Base-by-base conservation (phyloP, 305 asterid species). In the Petunia hybrid region DNA sequence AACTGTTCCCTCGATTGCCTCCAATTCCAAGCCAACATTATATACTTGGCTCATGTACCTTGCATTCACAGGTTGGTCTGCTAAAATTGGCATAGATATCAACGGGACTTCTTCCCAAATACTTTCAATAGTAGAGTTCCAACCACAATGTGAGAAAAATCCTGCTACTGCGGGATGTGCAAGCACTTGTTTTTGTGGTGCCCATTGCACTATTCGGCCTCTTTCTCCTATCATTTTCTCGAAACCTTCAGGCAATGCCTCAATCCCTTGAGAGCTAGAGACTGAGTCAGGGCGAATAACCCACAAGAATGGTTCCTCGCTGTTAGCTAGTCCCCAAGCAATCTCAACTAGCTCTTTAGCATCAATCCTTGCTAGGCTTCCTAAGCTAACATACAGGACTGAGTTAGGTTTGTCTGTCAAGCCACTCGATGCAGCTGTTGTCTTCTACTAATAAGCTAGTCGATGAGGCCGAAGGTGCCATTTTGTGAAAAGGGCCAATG, bases 291-390 rank as follows among this genome's bases (percentile, higher is more conserved):
- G 63, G 22, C 73, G 79, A 13, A 70, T 41, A n/a, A 80, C 83
- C 83, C 79, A 80, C 51, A 80, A 71, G 51, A 80, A 80, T 0
- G 71, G 80, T 1, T 57, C 73, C 4, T 71, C 73, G 16, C 78
- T 77, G 13, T 82, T 82, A 38, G 48, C 77, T 45, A 82, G 46
- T 66, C 84, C 84, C 84, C 82, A 53, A 42, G 82, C 77, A 0
- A 40, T 76, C 60, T 82, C 78, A 12, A n/a, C 14, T 7, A 76
- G 40, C 63, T 64, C 82, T 7, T 14, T 53, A 12, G 75, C 67
- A 7, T 76, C 64, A 13, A 81, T 43, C 43, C 6, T 22, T 9
- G 43, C 84, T 1, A 81, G 42, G 81, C 81, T 81, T 2, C 82
- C 82, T 0, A 53, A 13, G 13, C 64, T 79, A 2, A 79, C 61